A percentile compares a stretch with the other conserved stretches of the same genome.
These are phyloP conservation scores for Yamadazyma atlantica DNA, from an alignment of 1,139 yeast genomes.

Conservation along the genomic window DNA sequence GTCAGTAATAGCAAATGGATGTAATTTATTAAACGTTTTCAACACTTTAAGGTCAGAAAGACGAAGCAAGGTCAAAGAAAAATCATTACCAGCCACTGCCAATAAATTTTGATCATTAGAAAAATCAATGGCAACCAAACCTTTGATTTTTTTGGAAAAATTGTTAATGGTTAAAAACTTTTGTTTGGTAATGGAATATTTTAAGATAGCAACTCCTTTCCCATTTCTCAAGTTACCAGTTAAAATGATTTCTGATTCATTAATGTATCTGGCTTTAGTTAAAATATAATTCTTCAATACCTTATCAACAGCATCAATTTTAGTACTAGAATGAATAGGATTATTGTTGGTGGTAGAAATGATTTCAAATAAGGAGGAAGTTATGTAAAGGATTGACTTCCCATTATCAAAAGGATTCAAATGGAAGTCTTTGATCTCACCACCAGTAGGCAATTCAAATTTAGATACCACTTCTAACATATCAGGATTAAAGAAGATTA, in stretches of 20 bases:
- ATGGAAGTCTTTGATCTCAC: constrained; percentile 29
- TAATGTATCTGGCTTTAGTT: constrained; percentile 61
- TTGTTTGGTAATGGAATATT: constrained; percentile 43
- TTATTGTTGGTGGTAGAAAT: constrained; percentile 32
- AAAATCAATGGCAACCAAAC: constrained; percentile 70
- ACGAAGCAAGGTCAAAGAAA: constrained; percentile 58
- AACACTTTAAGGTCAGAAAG: constrained; percentile 51
- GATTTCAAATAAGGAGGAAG: constrained; percentile 53
- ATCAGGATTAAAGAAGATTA: constrained; percentile 59
- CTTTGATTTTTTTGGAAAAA: constrained; percentile 55
- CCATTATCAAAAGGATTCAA: constrained; percentile 44
- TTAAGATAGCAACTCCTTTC: constrained; percentile 37
- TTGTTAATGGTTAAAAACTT: constrained; percentile 42
- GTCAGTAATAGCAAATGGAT: constrained; percentile 77
- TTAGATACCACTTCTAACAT: constrained; percentile 39
- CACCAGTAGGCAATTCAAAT: constrained; percentile 12
- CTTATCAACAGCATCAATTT: constrained; percentile 20
- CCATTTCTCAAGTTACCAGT: constrained; percentile 53
- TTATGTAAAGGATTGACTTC: constrained; percentile 56
- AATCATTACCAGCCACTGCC: constrained; percentile 77
- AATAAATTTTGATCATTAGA: constrained; percentile 45
- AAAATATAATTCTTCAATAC: constrained; percentile 38
- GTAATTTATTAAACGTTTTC: constrained; percentile 59
- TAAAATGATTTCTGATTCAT: constrained; percentile 51
- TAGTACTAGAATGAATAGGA: constrained; percentile 21